Base-by-base conservation (phyloP, 805 yeast genomes). In the Naumovozyma baii region DNA sequence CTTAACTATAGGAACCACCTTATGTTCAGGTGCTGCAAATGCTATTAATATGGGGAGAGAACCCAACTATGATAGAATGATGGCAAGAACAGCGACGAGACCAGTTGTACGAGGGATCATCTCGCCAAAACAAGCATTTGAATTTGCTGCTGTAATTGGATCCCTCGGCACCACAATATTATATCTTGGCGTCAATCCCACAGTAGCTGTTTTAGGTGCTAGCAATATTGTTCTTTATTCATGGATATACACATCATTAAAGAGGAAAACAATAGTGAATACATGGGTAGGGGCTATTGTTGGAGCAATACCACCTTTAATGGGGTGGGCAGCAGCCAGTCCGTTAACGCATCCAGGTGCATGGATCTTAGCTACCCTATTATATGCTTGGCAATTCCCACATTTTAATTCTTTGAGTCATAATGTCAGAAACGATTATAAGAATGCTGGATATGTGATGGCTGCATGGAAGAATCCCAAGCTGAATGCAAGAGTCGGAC, bases 231-330 rank as follows among this genome's bases (percentile, higher is more conserved):
- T 74, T 1, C 69, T 92, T 9, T 92, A 92, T 55, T 78, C 94
- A 0, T 88, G 97, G 83, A 62, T 81, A 0, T 92, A 92, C 64
- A 92, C 98, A 0, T 81, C 96, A 0, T 64, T 92, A 58, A 92
- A 92, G 57, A 72, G 98, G 40, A 75, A 70, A 43, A 79, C 84
- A 18, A 90, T 92, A 38, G 59, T 83, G 31, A 92, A 92, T 61
- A 92, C 98, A 0, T 92, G 98, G 98, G 92, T 92, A 2, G 98
- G 98, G 15, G 98, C 98, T 0, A 59, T 92, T n/a, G 98, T 92
- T 3, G 98, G 98, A 3, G 98, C 96, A 0, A 83, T 92, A 35
- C 98, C 98, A 0, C 98, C 98, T 16, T 70, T 92, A 37, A 92
- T 92, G 98, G 98, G 98, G 2, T 92, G 98, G 98, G 96, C 95